These are phyloP conservation scores for Trichoderma semiorbis DNA, from an alignment of 2,329 filamentous ascomycete species.

Conservation along the genomic window DNA sequence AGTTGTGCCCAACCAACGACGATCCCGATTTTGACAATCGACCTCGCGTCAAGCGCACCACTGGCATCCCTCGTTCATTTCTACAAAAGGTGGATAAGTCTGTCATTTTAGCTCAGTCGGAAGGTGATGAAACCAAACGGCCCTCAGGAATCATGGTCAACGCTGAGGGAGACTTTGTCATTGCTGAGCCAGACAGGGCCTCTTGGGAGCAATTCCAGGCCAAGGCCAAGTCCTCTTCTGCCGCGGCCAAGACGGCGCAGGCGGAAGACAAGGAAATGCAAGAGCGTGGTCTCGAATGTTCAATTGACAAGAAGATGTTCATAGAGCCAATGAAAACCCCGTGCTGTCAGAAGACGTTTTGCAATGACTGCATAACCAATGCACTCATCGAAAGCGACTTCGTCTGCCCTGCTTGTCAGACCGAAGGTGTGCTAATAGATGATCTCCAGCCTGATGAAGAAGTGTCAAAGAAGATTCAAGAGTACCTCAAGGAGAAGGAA, in stretches of 20 bases:
- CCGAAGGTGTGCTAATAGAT: conserved; percentile 89
- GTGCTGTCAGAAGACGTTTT: conserved; percentile 97
- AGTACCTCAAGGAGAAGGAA: conserved; percentile 62
- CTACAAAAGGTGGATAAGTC: conserved; percentile 94
- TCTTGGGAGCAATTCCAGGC: conserved; percentile 97
- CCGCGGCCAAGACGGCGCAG: conserved; percentile 67
- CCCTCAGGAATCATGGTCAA: conserved; percentile 95
- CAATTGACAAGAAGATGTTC: conserved; percentile 97
- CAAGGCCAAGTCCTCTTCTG: conserved; percentile 82
- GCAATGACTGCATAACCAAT: conserved; percentile 99
- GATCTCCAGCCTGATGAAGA: conserved; percentile 82
- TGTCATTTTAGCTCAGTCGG: conserved; percentile 67
- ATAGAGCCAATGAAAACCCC: conserved; percentile 98
- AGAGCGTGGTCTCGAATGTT: conserved; percentile 84
- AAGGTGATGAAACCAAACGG: conserved; percentile 77
- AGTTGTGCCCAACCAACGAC: conserved; percentile 96
- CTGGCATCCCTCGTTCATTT: conserved; percentile 93
- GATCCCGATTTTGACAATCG: conserved; percentile 94
- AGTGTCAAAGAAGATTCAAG: conserved; percentile 71
- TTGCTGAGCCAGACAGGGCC: conserved; percentile 91
- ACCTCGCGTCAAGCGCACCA: conserved; percentile 91
- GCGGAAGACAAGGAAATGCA: conserved; percentile 82
- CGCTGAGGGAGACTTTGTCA: conserved; percentile 94
- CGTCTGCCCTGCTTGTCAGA: conserved; percentile 86
- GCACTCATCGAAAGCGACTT: conserved; percentile 98